phyloP scores from a whole-genome alignment of 2,329 filamentous ascomycete genomes.

The Arthroderma sp. region DNA sequence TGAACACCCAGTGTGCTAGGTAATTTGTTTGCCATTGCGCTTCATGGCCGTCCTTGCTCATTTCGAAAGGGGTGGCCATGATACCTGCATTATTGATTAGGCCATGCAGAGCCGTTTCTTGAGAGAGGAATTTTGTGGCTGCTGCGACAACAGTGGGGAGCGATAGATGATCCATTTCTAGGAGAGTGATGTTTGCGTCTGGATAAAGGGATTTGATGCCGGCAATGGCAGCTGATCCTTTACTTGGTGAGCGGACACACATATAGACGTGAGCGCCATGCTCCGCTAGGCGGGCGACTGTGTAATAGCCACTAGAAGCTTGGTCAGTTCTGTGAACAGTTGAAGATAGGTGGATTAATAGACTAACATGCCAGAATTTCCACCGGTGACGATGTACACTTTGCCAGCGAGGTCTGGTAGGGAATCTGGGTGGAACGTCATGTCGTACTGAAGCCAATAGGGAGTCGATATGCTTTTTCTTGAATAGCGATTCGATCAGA shows the following conservation, averaged over 20 bases:
- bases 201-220: conserved; percentile 21
- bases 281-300: conserved; percentile 34
- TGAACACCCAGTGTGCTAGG: conserved; percentile 33
- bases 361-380: conserved; percentile 34
- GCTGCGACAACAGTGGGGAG: conserved; percentile 36
- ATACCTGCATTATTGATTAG: conserved; percentile 36
- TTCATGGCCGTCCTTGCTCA: conserved; percentile 30
- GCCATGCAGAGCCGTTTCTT: conserved; percentile 30
- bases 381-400: conserved; percentile 34
- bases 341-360: neutral
- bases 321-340: no score
- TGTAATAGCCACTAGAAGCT: conserved; percentile 26
- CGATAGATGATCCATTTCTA: conserved; percentile 39
- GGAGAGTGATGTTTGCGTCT: conserved; percentile 28
- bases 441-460: conserved; percentile 3
- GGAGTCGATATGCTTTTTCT: no score
- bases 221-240: conserved; percentile 33
- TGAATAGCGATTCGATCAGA: no score
- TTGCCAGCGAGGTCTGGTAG: conserved; percentile 33
- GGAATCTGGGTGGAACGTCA: conserved; percentile 29
- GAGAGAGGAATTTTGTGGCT: conserved; percentile 27
- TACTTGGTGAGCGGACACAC: conserved; percentile 33
- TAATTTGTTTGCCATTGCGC: conserved; percentile 35
- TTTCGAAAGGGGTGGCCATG: conserved; percentile 28
- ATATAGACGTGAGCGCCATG: conserved; percentile 42